Conservation (phyloP, 1,284 basidiomycete genomes). For the Ganoderma lucidum region DNA sequence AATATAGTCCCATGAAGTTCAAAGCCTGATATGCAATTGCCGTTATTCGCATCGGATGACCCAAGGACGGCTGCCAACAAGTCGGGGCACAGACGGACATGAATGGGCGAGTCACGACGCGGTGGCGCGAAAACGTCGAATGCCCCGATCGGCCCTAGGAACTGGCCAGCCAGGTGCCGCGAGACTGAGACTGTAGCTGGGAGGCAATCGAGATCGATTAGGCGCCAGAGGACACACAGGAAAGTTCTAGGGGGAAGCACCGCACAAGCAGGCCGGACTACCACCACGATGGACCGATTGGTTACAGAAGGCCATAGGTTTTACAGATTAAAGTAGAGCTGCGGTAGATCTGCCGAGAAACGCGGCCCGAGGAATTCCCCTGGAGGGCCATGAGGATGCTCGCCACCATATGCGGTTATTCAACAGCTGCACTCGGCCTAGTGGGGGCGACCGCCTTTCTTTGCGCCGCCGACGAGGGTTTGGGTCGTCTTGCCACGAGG, state of each 20-base stretch:
- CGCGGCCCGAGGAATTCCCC: neutral
- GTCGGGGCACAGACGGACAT: neutral
- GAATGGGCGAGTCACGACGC: neutral
- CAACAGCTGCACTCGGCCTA: neutral
- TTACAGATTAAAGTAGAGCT: neutral
- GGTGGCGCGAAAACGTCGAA: neutral
- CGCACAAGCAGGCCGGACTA: neutral
- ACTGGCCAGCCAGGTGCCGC: neutral
- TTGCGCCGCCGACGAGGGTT: constrained; percentile 16
- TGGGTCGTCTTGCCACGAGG: constrained; percentile 22
- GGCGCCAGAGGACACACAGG: neutral
- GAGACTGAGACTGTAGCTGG: neutral
- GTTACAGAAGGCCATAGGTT: neutral
- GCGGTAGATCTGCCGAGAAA: neutral
- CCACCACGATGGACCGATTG: neutral
- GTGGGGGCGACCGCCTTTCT: constrained; percentile 25
- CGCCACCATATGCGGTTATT: neutral
- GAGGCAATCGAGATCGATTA: neutral
- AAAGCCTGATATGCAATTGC: neutral
- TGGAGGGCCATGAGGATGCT: neutral
- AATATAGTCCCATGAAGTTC: neutral
- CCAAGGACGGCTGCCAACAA: neutral
- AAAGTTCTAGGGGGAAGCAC: neutral
- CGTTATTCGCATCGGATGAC: neutral
- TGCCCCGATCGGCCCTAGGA: neutral